These are phyloP conservation scores for Hypoxylon sp. DNA, from an alignment of 2,329 filamentous ascomycete species.

Conservation along the genomic window DNA sequence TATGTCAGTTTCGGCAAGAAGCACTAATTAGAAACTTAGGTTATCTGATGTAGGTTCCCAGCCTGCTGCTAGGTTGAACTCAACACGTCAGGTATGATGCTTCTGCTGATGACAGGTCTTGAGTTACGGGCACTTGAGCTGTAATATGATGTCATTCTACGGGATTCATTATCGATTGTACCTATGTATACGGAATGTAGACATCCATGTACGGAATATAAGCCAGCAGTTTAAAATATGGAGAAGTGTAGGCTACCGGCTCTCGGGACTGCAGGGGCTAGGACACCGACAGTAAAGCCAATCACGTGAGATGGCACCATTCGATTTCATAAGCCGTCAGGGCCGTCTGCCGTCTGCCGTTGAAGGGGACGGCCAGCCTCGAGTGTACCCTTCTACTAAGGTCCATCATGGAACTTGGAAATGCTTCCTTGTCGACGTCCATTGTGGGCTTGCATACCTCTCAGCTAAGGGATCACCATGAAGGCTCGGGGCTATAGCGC, in stretches of 20 bases:
- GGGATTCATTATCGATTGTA: not conserved
- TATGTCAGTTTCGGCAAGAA: not conserved
- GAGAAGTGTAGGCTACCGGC: not conserved
- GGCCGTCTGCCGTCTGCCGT: too few relatives aligned
- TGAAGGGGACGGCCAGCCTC: not conserved
- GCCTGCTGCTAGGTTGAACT: not conserved
- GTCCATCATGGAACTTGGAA: constrained; percentile 35
- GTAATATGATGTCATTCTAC: not conserved
- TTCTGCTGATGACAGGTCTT: not conserved
- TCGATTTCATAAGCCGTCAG: constrained; percentile 12
- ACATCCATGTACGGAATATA: not conserved
- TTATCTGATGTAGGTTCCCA: too few relatives aligned
- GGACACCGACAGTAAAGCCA: not conserved
- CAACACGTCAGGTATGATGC: constrained; percentile 5
- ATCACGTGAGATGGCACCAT: constrained; percentile 35
- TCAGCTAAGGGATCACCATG: constrained; percentile 37
- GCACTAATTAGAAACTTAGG: not conserved
- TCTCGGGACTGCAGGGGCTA: not conserved
- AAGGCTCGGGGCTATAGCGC: constrained; percentile 40
- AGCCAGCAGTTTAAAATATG: not conserved
- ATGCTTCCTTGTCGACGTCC: constrained; percentile 23
- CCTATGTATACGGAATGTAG: not conserved
- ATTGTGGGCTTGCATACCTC: constrained; percentile 22
- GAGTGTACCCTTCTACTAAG: not conserved
- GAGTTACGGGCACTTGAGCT: not conserved